Percentiles rank a stretch among this genome's conserved stretches.
Evolutionary conservation across 2,329 filamentous ascomycete species (phyloP).

Genomic region (Zasmidium angulare): DNA sequence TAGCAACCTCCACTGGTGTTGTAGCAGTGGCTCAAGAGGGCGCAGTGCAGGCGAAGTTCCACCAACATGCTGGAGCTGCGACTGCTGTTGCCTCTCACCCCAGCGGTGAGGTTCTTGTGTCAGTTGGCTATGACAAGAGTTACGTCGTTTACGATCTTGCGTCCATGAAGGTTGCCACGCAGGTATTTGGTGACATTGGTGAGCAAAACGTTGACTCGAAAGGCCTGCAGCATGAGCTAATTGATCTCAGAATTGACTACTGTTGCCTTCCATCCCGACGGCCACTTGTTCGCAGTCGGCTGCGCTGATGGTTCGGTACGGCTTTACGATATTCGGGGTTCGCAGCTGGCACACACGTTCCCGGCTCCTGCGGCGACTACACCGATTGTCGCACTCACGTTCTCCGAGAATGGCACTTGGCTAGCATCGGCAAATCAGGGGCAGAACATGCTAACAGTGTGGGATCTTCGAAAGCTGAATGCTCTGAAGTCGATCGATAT

Average conservation of each 20-base stretch:
- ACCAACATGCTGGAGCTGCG: constrained; percentile 79
- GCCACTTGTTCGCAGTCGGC: constrained; percentile 87
- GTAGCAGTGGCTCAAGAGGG: constrained; percentile 79
- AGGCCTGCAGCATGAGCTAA: constrained; percentile 27
- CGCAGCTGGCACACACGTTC: constrained; percentile 75
- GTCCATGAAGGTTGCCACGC: constrained; percentile 66
- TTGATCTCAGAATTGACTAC: constrained; percentile 64
- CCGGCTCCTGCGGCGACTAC: constrained; percentile 48
- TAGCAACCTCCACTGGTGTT: constrained; percentile 72
- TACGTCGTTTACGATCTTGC: constrained; percentile 84
- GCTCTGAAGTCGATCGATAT: constrained; percentile 83
- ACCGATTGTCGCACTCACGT: constrained; percentile 73
- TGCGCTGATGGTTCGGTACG: constrained; percentile 78
- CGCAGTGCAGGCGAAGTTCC: constrained; percentile 66
- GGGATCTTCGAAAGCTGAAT: constrained; percentile 85
- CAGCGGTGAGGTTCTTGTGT: constrained; percentile 77
- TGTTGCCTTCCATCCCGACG: constrained; percentile 90
- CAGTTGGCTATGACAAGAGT: constrained; percentile 87
- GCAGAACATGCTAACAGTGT: constrained; percentile 77
- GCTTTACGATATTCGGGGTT: constrained; percentile 82
- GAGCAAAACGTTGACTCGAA: constrained; percentile 41
- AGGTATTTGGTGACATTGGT: constrained; percentile 79
- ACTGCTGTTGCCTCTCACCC: constrained; percentile 80
- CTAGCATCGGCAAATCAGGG: constrained; percentile 79
- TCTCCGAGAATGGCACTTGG: constrained; percentile 97